Evolutionary conservation across 257 asterid species (phyloP).

Genomic region (Lavandula angustifolia): DNA sequence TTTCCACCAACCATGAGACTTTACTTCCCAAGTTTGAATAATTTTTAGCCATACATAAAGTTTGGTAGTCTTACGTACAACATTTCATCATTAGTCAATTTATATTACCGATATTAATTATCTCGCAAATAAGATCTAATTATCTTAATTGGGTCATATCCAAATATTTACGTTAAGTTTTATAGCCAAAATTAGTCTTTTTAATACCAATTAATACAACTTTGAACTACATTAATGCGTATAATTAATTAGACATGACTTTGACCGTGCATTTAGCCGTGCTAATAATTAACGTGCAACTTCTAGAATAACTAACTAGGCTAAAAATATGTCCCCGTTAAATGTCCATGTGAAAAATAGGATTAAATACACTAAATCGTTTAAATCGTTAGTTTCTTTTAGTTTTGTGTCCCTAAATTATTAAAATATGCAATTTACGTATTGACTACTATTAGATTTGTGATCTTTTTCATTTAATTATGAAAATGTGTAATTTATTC

Average conservation of each 20-base stretch:
- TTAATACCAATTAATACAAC: conserved; percentile 6
- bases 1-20: not conserved
- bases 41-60: not conserved
- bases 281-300: not conserved
- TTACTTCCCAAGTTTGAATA: conserved; percentile 4
- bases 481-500: too few relatives aligned
- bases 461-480: too few relatives aligned
- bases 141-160: not conserved
- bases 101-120: not conserved
- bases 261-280: conserved; percentile 6
- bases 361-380: too few relatives aligned
- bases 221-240: not conserved
- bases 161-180: not conserved
- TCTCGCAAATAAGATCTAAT: conserved; percentile 18
- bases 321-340: not conserved
- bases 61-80: conserved; percentile 34
- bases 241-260: not conserved
- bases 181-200: not conserved
- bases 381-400: too few relatives aligned
- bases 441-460: too few relatives aligned
- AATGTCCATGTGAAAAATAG: not conserved
- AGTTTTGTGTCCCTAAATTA: too few relatives aligned
- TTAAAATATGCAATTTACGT: too few relatives aligned
- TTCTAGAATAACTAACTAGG: not conserved
- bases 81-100: conserved; percentile 30